Percentiles rank a stretch among this genome's conserved stretches.
Evolutionary conservation across 1,284 basidiomycete species (phyloP).

Genomic region (Cutaneotrichosporon cutaneum): DNA sequence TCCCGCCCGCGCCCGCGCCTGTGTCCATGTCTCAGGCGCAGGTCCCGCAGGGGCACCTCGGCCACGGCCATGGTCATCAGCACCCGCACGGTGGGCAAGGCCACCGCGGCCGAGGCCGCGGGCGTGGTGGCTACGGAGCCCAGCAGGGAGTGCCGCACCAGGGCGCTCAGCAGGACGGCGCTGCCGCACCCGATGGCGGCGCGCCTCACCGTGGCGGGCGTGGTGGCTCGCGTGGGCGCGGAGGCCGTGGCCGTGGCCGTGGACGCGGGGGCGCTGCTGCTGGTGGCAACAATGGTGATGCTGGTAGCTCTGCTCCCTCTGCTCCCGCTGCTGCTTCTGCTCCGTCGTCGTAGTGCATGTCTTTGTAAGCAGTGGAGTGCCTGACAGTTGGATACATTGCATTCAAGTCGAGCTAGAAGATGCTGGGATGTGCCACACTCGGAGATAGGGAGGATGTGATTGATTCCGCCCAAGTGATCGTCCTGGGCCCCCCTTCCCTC

Average conservation of each 20-base stretch:
- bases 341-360: background rate
- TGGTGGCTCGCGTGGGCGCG: conserved; percentile 6
- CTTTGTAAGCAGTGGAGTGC: background rate
- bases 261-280: background rate
- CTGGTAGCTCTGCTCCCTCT: background rate
- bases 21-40: background rate
- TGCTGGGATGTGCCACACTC: conserved; percentile 6
- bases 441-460: background rate
- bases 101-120: conserved; percentile 16
- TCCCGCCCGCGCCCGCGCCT: background rate
- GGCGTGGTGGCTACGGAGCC: conserved; percentile 3
- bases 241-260: background rate
- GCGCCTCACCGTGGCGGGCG: background rate
- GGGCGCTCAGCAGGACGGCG: background rate
- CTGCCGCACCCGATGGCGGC: background rate
- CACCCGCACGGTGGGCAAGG: no score
- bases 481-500: no score
- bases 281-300: background rate
- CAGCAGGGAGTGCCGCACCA: background rate
- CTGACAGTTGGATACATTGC: background rate
- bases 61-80: background rate
- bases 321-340: conserved; percentile 1
- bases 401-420: background rate
- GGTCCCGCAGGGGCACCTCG: background rate
- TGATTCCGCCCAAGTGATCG: background rate